phyloP scores from a whole-genome alignment of 129 eudicot genomes.

The Tanacetum coccineum region DNA sequence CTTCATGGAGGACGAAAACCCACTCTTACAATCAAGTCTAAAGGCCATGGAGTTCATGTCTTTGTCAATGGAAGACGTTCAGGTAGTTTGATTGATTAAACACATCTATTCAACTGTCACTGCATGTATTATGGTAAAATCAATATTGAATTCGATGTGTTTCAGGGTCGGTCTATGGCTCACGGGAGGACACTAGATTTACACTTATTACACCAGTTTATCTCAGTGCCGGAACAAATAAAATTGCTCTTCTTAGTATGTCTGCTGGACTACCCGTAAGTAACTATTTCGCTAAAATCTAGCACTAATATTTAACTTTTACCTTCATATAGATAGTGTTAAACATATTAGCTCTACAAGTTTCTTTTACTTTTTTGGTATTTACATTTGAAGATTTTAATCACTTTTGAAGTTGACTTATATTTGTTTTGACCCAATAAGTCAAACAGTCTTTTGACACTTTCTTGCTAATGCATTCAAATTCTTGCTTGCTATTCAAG shows the following conservation, averaged over 20 bases:
- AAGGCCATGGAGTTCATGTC: slow-evolving; percentile 80
- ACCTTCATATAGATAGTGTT: too few species aligned
- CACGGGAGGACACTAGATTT: slow-evolving; percentile 44
- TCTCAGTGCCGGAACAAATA: slow-evolving; percentile 59
- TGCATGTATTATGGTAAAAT: slow-evolving; percentile 14
- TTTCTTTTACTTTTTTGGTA: not conserved
- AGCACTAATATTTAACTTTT: not conserved
- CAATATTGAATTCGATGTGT: not conserved
- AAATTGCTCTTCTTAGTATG: slow-evolving; percentile 66
- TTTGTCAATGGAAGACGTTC: slow-evolving; percentile 60
- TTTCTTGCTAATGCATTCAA: slow-evolving; percentile 1
- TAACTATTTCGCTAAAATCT: slow-evolving; percentile 2
- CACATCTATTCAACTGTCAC: not conserved
- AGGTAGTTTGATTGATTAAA: slow-evolving; percentile 37
- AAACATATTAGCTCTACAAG: too few species aligned
- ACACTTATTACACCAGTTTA: slow-evolving; percentile 46
- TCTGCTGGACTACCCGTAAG: slow-evolving; percentile 89
- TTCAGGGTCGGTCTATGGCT: slow-evolving; percentile 85
- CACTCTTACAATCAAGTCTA: slow-evolving; percentile 57
- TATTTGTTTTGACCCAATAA: slow-evolving; percentile 1
- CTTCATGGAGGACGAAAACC: slow-evolving; percentile 60
- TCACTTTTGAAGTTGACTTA: too few species aligned
- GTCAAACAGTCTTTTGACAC: slow-evolving; percentile 5
- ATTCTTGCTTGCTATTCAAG: slow-evolving; percentile 34
- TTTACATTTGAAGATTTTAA: too few species aligned